phyloP scores from a whole-genome alignment of 768 basidiomycete species.

The Lentinula detonsa region DNA sequence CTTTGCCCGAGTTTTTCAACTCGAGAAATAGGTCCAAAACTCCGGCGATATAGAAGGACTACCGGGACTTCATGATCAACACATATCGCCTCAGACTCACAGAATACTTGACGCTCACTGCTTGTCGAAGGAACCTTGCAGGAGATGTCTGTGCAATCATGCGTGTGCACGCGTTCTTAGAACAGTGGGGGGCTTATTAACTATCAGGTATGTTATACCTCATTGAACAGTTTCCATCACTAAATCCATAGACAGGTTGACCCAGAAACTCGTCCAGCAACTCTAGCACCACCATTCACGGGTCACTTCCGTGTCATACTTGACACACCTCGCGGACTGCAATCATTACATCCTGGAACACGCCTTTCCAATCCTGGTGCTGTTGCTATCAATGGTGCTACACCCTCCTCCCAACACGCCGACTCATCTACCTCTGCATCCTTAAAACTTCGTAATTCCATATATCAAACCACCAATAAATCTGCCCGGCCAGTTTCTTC shows the following conservation, averaged over 20 bases:
- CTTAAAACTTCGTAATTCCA: slow-evolving; percentile 81
- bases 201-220: slow-evolving; percentile 70
- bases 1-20: slow-evolving; percentile 98
- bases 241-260: slow-evolving; percentile 63
- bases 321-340: slow-evolving; percentile 93
- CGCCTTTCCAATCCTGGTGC: slow-evolving; percentile 42
- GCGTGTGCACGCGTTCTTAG: slow-evolving; percentile 97
- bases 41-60: slow-evolving; percentile 96
- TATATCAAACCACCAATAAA: slow-evolving; percentile 86
- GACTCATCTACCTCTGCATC: slow-evolving; percentile 50
- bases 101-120: slow-evolving; percentile 97
- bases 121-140: slow-evolving; percentile 91
- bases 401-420: slow-evolving; percentile 22
- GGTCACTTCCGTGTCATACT: slow-evolving; percentile 98
- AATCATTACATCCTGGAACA: slow-evolving; percentile 85
- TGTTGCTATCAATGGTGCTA: slow-evolving; percentile 41
- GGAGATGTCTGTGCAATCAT: slow-evolving; percentile 98
- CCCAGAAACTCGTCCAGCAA: slow-evolving; percentile 90
- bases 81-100: slow-evolving; percentile 90
- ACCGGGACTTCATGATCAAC: slow-evolving; percentile 99
- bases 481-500: slow-evolving; percentile 65
- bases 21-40: slow-evolving; percentile 93
- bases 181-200: slow-evolving; percentile 99
- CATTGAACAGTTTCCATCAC: not conserved
- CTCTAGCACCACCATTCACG: slow-evolving; percentile 94